phyloP scores from a whole-genome alignment of 2,329 filamentous ascomycete genomes.

The Aspergillus ochraceoroseus region DNA sequence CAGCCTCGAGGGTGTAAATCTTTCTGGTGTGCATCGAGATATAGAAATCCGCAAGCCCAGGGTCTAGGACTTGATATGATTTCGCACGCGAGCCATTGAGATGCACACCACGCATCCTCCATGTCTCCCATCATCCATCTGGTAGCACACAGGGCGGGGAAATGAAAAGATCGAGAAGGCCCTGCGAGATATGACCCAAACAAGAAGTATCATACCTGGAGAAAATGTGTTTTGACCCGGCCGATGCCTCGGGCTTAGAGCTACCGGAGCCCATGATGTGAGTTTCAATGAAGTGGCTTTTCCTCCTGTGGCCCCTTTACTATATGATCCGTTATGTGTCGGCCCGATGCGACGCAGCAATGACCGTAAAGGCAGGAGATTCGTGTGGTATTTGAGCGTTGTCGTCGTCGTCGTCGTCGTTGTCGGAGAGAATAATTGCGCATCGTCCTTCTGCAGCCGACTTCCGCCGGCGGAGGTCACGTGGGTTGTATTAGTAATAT shows the following conservation, averaged over 20 bases:
- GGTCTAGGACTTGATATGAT: too few relatives aligned
- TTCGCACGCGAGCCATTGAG: background rate
- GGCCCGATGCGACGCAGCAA: conserved; percentile 4
- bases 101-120: background rate
- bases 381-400: conserved; percentile 17
- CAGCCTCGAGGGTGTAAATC: too few relatives aligned
- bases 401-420: too few relatives aligned
- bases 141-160: too few relatives aligned
- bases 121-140: too few relatives aligned
- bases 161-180: background rate
- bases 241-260: conserved; percentile 55
- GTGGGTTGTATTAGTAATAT: conserved; percentile 16
- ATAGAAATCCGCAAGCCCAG: too few relatives aligned
- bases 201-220: conserved; percentile 45
- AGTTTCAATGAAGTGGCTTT: conserved; percentile 1
- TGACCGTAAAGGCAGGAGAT: background rate
- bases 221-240: conserved; percentile 56
- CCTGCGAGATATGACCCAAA: background rate
- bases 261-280: conserved; percentile 56
- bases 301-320: background rate
- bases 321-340: background rate
- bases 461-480: conserved; percentile 23
- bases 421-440: conserved; percentile 17
- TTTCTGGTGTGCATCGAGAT: too few relatives aligned
- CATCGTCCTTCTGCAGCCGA: conserved; percentile 20